Evolutionary conservation across 345 rosid genomes (phyloP).

Genomic region (Pseudoturritis turrita): DNA sequence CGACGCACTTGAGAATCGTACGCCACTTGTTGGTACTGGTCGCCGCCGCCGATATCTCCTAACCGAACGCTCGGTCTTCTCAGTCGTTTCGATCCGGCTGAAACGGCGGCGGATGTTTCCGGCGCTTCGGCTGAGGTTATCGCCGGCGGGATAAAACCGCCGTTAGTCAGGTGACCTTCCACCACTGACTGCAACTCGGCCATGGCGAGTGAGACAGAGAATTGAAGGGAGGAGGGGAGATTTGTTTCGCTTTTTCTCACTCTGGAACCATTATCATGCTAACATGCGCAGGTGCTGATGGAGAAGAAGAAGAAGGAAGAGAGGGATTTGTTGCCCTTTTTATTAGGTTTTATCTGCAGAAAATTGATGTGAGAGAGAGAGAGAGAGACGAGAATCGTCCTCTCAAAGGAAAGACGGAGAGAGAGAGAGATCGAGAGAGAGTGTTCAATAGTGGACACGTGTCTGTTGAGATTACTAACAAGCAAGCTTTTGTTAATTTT

Average conservation of each 20-base stretch:
- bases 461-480: background rate
- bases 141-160: constrained; percentile 30
- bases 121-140: constrained; percentile 39
- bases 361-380: background rate
- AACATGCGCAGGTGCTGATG: constrained; percentile 3
- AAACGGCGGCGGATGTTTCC: constrained; percentile 37
- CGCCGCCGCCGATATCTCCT: constrained; percentile 91
- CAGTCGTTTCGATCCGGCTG: constrained; percentile 66
- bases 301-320: background rate
- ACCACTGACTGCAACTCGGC: constrained; percentile 54
- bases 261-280: constrained; percentile 5
- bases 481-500: too few relatives aligned
- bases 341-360: constrained; percentile 19
- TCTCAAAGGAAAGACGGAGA: background rate
- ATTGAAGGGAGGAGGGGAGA: background rate
- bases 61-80: constrained; percentile 88
- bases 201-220: constrained; percentile 29
- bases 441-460: constrained; percentile 14
- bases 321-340: background rate
- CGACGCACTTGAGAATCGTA: constrained; percentile 55
- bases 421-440: too few relatives aligned
- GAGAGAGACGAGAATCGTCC: background rate
- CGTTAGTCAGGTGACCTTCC: constrained; percentile 48
- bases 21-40: constrained; percentile 37
- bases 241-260: background rate